phyloP scores from a whole-genome alignment of 2,329 filamentous ascomycete genomes.

The Aspergillus chevalieri region DNA sequence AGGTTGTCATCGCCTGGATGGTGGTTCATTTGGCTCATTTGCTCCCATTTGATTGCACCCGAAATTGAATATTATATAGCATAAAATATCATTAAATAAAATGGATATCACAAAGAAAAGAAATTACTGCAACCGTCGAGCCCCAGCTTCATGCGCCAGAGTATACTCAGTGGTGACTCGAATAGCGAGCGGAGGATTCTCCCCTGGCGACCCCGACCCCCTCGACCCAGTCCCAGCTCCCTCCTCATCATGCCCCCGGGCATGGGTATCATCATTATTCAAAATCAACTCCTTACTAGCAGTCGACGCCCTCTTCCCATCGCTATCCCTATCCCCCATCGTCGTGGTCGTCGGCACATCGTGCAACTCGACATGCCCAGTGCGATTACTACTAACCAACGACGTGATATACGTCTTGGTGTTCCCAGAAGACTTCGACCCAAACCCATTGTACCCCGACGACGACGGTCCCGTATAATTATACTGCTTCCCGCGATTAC shows the following conservation, averaged over 20 bases:
- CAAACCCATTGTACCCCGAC: background rate
- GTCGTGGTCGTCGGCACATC: background rate
- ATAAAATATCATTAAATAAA: background rate
- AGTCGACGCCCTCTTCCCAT: constrained; percentile 1
- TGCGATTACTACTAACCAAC: constrained; percentile 1
- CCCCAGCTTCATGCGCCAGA: constrained; percentile 5
- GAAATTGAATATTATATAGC: too few species aligned
- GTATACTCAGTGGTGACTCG: constrained; percentile 12
- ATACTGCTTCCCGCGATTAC: background rate
- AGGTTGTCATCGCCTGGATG: too few species aligned
- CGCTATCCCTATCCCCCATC: background rate
- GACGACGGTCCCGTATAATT: background rate
- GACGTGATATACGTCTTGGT: constrained; percentile 9
- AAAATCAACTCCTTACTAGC: constrained; percentile 12
- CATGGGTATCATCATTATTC: background rate
- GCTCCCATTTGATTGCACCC: too few species aligned
- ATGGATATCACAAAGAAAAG: background rate
- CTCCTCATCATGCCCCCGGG: background rate
- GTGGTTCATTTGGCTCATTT: too few species aligned
- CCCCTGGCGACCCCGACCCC: background rate
- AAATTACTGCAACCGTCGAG: background rate
- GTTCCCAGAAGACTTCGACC: constrained; percentile 6
- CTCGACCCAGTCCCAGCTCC: background rate
- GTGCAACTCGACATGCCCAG: constrained; percentile 7
- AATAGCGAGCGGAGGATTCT: constrained; percentile 5